Percentiles rank a stretch among this genome's conserved stretches.
Evolutionary conservation across 1,139 yeast genomes (phyloP).

Genomic region (Yamadazyma oceani): DNA sequence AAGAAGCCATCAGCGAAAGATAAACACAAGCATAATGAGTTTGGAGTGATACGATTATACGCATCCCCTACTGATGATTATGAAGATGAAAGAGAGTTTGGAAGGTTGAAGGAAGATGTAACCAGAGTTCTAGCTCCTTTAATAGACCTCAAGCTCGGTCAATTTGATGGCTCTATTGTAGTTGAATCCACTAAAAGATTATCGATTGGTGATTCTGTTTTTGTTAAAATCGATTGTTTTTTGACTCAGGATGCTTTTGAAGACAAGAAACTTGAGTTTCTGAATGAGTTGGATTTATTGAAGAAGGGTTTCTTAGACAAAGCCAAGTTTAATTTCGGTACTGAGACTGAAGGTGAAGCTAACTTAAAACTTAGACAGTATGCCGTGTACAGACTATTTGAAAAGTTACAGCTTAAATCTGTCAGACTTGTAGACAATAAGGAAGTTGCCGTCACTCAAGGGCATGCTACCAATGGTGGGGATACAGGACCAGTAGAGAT

Average conservation of each 20-base stretch:
- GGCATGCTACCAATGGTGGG: neutral
- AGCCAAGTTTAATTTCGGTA: slow-evolving; percentile 23
- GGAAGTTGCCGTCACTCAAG: slow-evolving; percentile 7
- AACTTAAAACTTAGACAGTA: slow-evolving; percentile 53
- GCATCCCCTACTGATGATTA: slow-evolving; percentile 22
- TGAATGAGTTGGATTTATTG: slow-evolving; percentile 13
- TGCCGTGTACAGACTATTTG: slow-evolving; percentile 59
- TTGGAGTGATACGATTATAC: slow-evolving; percentile 36
- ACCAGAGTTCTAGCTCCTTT: slow-evolving; percentile 71
- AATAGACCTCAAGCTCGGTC: slow-evolving; percentile 54
- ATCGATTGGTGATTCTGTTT: slow-evolving; percentile 72
- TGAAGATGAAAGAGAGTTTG: slow-evolving; percentile 57
- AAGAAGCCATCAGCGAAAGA: slow-evolving; percentile 25
- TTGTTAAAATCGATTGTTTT: slow-evolving; percentile 62
- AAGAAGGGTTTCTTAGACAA: slow-evolving; percentile 9
- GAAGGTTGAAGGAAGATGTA: slow-evolving; percentile 71
- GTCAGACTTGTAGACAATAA: slow-evolving; percentile 10
- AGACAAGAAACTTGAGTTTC: slow-evolving; percentile 10
- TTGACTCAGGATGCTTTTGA: slow-evolving; percentile 55
- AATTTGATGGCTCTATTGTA: slow-evolving; percentile 60
- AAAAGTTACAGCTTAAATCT: slow-evolving; percentile 34
- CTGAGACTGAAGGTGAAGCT: slow-evolving; percentile 58
- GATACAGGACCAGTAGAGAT: slow-evolving; percentile 4
- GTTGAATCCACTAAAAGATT: slow-evolving; percentile 55
- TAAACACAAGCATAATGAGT: slow-evolving; percentile 19